Evolutionary conservation across 2,329 filamentous ascomycete species (phyloP).

Genomic region (Stagonosporopsis rhizophila): DNA sequence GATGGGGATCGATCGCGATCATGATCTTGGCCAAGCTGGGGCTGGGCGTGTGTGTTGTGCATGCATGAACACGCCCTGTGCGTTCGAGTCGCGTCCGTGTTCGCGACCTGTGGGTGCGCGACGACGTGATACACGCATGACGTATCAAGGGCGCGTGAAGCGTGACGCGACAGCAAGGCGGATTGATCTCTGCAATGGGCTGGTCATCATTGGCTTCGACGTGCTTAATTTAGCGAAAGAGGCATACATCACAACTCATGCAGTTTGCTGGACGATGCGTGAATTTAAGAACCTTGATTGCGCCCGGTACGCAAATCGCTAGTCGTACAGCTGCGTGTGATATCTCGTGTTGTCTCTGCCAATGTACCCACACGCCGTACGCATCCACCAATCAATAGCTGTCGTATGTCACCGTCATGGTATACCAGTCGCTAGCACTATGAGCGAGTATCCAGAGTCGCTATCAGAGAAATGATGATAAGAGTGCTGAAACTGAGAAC

Average conservation of each 20-base stretch:
- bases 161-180: conserved; percentile 7
- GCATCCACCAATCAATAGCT: conserved; percentile 38
- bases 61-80: no score
- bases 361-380: conserved; percentile 21
- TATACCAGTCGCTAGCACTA: conserved; percentile 43
- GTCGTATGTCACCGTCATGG: conserved; percentile 38
- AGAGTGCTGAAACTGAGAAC: conserved; percentile 33
- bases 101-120: conserved; percentile 11
- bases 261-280: not conserved
- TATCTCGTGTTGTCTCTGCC: conserved; percentile 14
- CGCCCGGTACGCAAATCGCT: conserved; percentile 33
- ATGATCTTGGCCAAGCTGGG: conserved; percentile 5
- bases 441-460: conserved; percentile 47
- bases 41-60: conserved; percentile 1
- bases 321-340: conserved; percentile 35
- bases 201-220: not conserved
- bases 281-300: conserved; percentile 22
- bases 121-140: conserved; percentile 11
- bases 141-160: conserved; percentile 7
- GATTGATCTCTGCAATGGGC: not conserved
- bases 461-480: conserved; percentile 47
- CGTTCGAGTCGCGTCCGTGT: conserved; percentile 10
- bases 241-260: not conserved
- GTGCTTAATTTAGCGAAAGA: not conserved
- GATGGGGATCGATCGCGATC: conserved; percentile 7